A percentile compares a stretch with the other conserved stretches of the same genome.
phyloP scores from a whole-genome alignment of 768 basidiomycete genomes.

The Trametes cingulata region DNA sequence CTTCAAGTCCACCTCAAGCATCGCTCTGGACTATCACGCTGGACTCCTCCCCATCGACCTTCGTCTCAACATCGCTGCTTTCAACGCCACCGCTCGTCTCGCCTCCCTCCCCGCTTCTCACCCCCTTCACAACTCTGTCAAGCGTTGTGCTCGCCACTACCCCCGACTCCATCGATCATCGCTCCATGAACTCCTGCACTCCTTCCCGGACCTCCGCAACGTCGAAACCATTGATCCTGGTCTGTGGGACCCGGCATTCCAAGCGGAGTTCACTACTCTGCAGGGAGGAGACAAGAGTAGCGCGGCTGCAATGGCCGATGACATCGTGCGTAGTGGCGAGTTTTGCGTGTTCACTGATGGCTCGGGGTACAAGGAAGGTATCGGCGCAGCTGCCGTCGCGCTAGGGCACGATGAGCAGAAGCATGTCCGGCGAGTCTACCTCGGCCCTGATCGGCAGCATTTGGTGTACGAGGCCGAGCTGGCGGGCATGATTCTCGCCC shows the following conservation, averaged over 20 bases:
- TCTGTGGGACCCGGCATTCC: background rate
- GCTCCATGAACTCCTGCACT: constrained; percentile 20
- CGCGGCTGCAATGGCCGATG: background rate
- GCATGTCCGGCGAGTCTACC: background rate
- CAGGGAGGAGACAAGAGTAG: constrained; percentile 2
- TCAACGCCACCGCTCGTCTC: constrained; percentile 12
- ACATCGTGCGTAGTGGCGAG: background rate
- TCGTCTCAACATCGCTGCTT: constrained; percentile 13
- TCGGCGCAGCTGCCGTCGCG: background rate
- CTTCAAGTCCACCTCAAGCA: constrained; percentile 25
- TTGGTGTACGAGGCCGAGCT: background rate
- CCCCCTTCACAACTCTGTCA: constrained; percentile 15
- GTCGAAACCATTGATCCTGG: background rate
- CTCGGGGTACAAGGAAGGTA: constrained; percentile 20
- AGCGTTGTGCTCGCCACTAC: background rate
- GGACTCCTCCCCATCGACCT: constrained; percentile 23
- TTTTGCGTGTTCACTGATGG: constrained; percentile 5
- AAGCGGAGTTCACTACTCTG: too few species aligned
- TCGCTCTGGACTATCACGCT: constrained; percentile 25
- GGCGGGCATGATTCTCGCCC: background rate
- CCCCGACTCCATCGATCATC: constrained; percentile 22
- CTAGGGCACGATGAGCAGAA: background rate
- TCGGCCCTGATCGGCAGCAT: background rate
- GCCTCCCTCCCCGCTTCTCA: constrained; percentile 23
- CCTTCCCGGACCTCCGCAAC: background rate